These are phyloP conservation scores for Geum urbanum DNA, from an alignment of 306 rosid species.

Conservation along the genomic window DNA sequence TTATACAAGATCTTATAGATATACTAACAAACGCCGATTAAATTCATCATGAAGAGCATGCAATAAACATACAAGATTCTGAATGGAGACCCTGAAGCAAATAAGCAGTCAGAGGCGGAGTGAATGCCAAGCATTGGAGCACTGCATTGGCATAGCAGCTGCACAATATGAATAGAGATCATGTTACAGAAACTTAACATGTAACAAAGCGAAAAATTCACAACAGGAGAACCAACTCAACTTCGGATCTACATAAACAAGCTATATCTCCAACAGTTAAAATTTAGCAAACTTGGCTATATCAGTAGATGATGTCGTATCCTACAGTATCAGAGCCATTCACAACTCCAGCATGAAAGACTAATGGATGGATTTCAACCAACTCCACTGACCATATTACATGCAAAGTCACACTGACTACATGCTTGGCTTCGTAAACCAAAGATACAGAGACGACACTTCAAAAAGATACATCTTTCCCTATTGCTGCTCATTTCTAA, in stretches of 20 bases:
- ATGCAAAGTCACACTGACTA: constrained; percentile 11
- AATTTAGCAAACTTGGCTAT: background rate
- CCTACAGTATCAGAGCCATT: background rate
- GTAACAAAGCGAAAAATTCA: background rate
- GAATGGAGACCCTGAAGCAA: constrained; percentile 87
- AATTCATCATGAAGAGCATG: constrained; percentile 20
- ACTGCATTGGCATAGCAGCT: constrained; percentile 96
- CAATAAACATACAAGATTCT: constrained; percentile 58
- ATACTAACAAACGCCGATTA: constrained; percentile 5
- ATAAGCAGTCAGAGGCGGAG: constrained; percentile 92
- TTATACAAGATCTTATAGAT: constrained; percentile 12
- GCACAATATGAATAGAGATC: constrained; percentile 25
- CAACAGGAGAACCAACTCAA: background rate
- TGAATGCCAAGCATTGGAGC: constrained; percentile 88
- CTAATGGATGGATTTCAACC: constrained; percentile 1
- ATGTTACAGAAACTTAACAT: background rate
- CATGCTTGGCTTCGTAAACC: constrained; percentile 6
- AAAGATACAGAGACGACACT: constrained; percentile 7
- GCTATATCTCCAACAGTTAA: background rate
- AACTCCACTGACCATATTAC: constrained; percentile 11
- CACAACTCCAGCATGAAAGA: background rate
- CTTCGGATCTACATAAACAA: background rate
- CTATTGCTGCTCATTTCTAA: constrained; percentile 13
- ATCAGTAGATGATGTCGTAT: background rate
- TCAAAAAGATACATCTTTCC: constrained; percentile 11